phyloP scores from a whole-genome alignment of 78 protist genomes.

The Neovahlkampfia damariscottae region DNA sequence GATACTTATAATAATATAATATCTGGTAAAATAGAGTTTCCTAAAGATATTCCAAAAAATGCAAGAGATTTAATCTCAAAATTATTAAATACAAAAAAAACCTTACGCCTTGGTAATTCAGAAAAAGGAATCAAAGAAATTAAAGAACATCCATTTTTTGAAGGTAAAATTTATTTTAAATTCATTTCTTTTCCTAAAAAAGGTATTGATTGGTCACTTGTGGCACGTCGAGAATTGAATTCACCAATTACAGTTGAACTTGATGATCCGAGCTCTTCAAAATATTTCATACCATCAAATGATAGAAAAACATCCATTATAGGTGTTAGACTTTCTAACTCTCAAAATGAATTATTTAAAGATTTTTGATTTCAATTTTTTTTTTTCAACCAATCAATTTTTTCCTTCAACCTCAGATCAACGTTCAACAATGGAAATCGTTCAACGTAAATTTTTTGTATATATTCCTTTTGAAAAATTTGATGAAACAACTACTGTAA shows the following conservation, averaged over 20 bases:
- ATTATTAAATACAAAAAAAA: background rate
- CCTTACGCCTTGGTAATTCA: background rate
- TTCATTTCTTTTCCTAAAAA: background rate
- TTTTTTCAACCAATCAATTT: too few species aligned
- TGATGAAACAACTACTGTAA: too few species aligned
- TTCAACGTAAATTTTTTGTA: too few species aligned
- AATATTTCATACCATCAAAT: background rate
- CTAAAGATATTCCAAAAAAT: background rate
- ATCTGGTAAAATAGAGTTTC: background rate
- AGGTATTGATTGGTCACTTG: background rate
- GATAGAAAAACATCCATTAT: background rate
- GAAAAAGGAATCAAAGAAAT: background rate
- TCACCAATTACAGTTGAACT: background rate
- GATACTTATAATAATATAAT: conserved; percentile 23
- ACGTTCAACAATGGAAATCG: too few species aligned
- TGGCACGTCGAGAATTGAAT: too few species aligned
- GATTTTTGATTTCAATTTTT: too few species aligned
- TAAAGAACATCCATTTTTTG: background rate
- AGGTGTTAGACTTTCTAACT: background rate
- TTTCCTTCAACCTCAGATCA: too few species aligned
- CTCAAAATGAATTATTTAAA: background rate
- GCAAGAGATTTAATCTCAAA: background rate
- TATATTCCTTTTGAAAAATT: too few species aligned
- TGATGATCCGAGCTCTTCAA: background rate
- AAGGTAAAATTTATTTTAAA: background rate